Evolutionary conservation across 352 stramenopile genomes (phyloP), one percentile per base, ranked within the genome.

Genomic region (Thalassiosira mediterranea): DNA sequence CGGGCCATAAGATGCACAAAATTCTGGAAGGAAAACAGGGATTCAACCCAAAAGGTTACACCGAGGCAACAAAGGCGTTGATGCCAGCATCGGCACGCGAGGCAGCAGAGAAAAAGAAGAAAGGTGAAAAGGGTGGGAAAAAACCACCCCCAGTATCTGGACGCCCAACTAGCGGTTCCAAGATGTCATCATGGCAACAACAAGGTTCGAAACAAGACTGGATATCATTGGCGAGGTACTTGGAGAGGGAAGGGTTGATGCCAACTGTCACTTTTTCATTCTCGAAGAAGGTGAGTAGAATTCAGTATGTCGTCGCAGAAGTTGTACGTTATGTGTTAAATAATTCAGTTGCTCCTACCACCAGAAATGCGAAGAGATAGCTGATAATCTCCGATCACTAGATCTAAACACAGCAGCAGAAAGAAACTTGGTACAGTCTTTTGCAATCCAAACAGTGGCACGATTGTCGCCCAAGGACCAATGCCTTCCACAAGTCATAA

Each of bases 211-310:
- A 90, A 61, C 70, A 86, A 40, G 74, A 93, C 48, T 93, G 87
- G 87, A 85, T 87, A 56, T 86, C 82, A 66, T 91, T 99, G 15
- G 95, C 97, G 53, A 89, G 98, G 32, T 97, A 98, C 78, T 97
- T 99, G 90, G 95, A 99, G 76, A 90, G 95, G 28, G 96, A 98
- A 71, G 83, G 93, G 7, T 79, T 98, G 31, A 93, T 98, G 8
- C 96, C 96, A 1, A 96, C 96, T 1, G 96, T 99, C 0, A 92
- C 98, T 2, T 99, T 99, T 72, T 89, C 78, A 11, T 96, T 98
- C 93, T 94, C 87, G 11, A 97, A 96, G 72, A 95, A n/a, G n/a
- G n/a, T n/a, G n/a, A n/a, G n/a, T n/a, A n/a, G n/a, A n/a, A n/a
- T n/a, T n/a, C n/a, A n/a, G n/a, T n/a, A n/a, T n/a, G n/a, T n/a